A percentile compares a stretch with the other conserved stretches of the same genome.
These are phyloP conservation scores for Tothia fuscella DNA, from an alignment of 2,329 filamentous ascomycete genomes.

Conservation along the genomic window DNA sequence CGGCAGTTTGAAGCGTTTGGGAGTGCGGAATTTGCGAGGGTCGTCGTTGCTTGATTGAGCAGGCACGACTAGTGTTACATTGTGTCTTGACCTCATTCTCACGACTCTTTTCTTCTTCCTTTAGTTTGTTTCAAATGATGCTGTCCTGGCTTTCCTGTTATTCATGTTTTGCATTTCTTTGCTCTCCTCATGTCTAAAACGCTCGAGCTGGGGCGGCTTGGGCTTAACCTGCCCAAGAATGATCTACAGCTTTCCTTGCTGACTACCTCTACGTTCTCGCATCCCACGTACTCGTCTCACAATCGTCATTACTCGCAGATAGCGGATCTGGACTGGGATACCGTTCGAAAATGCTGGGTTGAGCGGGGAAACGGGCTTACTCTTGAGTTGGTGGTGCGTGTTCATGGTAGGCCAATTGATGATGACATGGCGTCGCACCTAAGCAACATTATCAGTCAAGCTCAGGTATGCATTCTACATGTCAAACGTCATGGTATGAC, in stretches of 20 bases:
- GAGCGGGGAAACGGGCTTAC: slow-evolving; percentile 21
- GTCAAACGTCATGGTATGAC: slow-evolving; percentile 2
- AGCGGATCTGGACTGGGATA: neutral
- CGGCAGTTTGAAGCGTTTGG: neutral
- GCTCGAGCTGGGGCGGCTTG: slow-evolving; percentile 13
- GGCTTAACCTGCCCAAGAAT: slow-evolving; percentile 12
- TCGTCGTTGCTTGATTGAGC: neutral
- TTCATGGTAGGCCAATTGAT: slow-evolving; percentile 18
- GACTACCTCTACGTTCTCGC: neutral
- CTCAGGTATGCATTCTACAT: slow-evolving; percentile 17
- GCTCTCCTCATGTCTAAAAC: slow-evolving; percentile 9
- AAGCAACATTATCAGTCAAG: slow-evolving; percentile 17
- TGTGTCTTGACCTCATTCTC: neutral
- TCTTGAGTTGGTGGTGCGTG: slow-evolving; percentile 18
- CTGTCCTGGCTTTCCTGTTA: neutral
- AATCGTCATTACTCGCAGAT: neutral
- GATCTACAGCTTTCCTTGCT: slow-evolving; percentile 13
- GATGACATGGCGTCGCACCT: slow-evolving; percentile 16
- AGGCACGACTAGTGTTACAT: neutral
- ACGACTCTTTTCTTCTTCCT: neutral
- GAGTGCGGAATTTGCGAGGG: neutral
- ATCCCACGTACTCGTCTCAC: neutral
- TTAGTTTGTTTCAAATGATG: neutral
- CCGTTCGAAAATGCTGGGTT: slow-evolving; percentile 18
- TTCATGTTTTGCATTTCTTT: neutral